Conservation (phyloP, 148 eudicot species). For the Amaranthus hypochondriacus region DNA sequence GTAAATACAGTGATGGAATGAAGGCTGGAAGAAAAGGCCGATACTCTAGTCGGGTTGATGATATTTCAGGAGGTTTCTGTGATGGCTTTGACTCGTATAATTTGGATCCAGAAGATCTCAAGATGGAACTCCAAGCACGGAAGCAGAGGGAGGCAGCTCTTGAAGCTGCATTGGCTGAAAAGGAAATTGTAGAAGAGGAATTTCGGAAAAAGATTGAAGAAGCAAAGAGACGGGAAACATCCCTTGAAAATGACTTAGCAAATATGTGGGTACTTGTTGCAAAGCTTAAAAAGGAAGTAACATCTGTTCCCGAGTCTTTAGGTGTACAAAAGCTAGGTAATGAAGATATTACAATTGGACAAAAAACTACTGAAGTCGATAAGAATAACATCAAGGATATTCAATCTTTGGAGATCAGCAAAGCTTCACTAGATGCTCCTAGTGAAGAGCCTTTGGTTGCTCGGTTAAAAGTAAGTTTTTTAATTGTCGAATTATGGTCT, state of each 20-base stretch:
- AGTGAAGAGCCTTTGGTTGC: conserved; percentile 84
- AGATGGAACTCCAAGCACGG: conserved; percentile 76
- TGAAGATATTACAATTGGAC: conserved; percentile 32
- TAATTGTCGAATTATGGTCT: not conserved
- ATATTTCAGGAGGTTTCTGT: conserved; percentile 42
- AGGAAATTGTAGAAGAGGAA: conserved; percentile 64
- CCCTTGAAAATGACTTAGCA: conserved; percentile 90
- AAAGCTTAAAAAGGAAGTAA: conserved; percentile 78
- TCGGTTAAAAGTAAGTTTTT: conserved; percentile 62
- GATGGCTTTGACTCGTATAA: conserved; percentile 63
- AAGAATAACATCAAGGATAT: conserved; percentile 44
- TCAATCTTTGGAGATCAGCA: conserved; percentile 10
- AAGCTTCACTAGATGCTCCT: conserved; percentile 30
- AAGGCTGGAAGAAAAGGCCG: conserved; percentile 67
- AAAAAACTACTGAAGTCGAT: conserved; percentile 31
- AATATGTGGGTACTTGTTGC: conserved; percentile 99
- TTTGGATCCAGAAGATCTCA: conserved; percentile 68
- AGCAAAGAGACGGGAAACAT: conserved; percentile 69
- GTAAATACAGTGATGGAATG: conserved; percentile 43
- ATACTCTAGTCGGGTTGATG: conserved; percentile 47
- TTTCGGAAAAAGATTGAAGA: conserved; percentile 72
- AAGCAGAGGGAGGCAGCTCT: conserved; percentile 74
- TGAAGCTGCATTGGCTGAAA: conserved; percentile 93
- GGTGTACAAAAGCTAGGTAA: conserved; percentile 28
- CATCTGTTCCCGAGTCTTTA: conserved; percentile 33